These are phyloP conservation scores for Asparagopsis taxiformis DNA, from an alignment of 31 red algal genomes.

Conservation along the genomic window DNA sequence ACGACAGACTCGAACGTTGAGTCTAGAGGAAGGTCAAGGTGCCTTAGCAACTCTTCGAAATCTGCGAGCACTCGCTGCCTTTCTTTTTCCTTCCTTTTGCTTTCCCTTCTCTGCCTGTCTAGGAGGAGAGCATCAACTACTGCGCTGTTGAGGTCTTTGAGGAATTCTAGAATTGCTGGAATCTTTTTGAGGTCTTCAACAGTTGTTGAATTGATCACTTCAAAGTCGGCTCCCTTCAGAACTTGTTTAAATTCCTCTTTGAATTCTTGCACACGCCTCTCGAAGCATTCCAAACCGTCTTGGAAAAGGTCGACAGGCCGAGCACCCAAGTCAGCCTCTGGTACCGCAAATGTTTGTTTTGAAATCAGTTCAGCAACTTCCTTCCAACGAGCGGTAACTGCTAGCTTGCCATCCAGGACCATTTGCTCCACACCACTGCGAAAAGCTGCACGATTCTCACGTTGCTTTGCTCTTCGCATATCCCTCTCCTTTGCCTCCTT, in stretches of 20 bases:
- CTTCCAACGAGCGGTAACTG: constrained; percentile 41
- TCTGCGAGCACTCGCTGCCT: constrained; percentile 17
- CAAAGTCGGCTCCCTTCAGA: constrained; percentile 38
- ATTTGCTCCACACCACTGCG: constrained; percentile 50
- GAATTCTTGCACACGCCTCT: constrained; percentile 20
- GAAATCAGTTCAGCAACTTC: constrained; percentile 44
- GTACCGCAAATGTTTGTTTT: constrained; percentile 38
- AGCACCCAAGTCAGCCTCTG: constrained; percentile 43
- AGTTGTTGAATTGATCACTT: constrained; percentile 44
- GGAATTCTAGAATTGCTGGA: constrained; percentile 19
- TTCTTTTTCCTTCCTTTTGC: constrained; percentile 44
- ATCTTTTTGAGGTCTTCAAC: constrained; percentile 38
- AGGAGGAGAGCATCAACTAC: constrained; percentile 42
- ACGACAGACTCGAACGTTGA: constrained; percentile 11
- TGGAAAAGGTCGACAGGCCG: constrained; percentile 39
- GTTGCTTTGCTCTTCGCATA: constrained; percentile 15
- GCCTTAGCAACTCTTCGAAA: constrained; percentile 22
- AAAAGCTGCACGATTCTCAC: constrained; percentile 26
- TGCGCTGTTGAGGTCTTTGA: constrained; percentile 18
- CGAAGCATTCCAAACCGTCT: constrained; percentile 32
- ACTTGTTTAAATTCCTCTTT: constrained; percentile 42
- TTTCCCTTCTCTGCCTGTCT: constrained; percentile 57
- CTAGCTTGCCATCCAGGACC: constrained; percentile 37
- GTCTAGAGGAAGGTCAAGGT: constrained; percentile 14
- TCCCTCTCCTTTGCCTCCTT: constrained; percentile 47